These are phyloP conservation scores for Mariannaea sp. DNA, from an alignment of 2,329 filamentous ascomycete genomes.

Conservation along the genomic window DNA sequence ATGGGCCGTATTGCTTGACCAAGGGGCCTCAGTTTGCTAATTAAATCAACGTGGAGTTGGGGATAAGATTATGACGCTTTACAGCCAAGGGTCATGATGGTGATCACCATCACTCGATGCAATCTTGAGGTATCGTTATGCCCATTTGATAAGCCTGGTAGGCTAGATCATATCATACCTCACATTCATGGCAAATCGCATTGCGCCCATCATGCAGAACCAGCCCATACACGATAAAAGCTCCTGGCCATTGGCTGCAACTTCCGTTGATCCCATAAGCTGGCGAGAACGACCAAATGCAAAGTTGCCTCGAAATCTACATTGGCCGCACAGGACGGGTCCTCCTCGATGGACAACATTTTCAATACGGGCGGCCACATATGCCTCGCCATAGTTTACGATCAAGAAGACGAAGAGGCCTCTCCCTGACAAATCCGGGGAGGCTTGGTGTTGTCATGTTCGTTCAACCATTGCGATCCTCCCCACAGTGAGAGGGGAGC, in stretches of 20 bases:
- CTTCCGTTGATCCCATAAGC: too few species aligned
- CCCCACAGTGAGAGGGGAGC: constrained; percentile 55
- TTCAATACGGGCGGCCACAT: too few species aligned
- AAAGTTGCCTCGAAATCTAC: too few species aligned
- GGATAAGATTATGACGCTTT: background rate
- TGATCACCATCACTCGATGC: background rate
- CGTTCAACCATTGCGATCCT: constrained; percentile 66
- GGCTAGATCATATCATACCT: too few species aligned
- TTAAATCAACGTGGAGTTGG: constrained; percentile 12
- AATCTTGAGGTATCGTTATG: background rate
- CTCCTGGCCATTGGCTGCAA: too few species aligned
- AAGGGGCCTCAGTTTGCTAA: constrained; percentile 12
- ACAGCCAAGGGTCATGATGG: background rate
- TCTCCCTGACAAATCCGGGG: background rate
- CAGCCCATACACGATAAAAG: too few species aligned
- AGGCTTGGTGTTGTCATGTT: constrained; percentile 46
- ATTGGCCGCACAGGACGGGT: too few species aligned
- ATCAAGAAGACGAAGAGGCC: background rate
- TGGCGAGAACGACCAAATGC: too few species aligned
- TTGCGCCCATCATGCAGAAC: too few species aligned
- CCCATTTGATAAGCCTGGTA: background rate
- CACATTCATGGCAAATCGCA: too few species aligned
- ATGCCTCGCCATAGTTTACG: too few species aligned
- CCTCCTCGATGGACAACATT: too few species aligned
- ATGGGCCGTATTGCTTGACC: constrained; percentile 13